Conservation (phyloP, 306 rosid genomes). For the Rubus idaeus region DNA sequence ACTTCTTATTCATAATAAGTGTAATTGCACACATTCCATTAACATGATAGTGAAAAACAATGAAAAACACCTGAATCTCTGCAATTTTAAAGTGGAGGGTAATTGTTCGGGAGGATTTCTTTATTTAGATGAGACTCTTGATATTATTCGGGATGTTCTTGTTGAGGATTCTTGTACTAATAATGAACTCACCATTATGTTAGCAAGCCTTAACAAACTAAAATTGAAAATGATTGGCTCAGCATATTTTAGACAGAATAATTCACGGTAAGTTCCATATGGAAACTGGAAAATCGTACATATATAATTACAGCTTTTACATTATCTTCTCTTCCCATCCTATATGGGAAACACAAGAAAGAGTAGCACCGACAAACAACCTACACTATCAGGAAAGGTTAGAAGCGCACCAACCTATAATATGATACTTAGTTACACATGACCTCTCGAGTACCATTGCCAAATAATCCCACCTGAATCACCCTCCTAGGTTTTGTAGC, state of each 20-base stretch:
- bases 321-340: constrained; percentile 40
- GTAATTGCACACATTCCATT: no score
- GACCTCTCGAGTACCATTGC: constrained; percentile 63
- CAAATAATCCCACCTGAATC: constrained; percentile 26
- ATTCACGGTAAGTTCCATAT: not conserved
- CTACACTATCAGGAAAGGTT: constrained; percentile 11
- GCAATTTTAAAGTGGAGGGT: no score
- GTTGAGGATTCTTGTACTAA: no score
- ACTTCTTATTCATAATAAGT: no score
- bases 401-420: constrained; percentile 26
- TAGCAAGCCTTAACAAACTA: not conserved
- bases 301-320: constrained; percentile 23
- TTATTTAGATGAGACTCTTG: no score
- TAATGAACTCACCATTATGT: no score
- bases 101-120: no score
- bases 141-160: no score
- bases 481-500: constrained; percentile 22
- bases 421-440: constrained; percentile 27
- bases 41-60: no score
- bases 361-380: constrained; percentile 29
- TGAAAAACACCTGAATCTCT: no score
- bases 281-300: constrained; percentile 10
- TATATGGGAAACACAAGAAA: constrained; percentile 23
- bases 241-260: no score
- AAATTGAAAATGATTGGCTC: not conserved